Conservation (phyloP, 2,329 filamentous ascomycete species). For the Meredithiella fracta region DNA sequence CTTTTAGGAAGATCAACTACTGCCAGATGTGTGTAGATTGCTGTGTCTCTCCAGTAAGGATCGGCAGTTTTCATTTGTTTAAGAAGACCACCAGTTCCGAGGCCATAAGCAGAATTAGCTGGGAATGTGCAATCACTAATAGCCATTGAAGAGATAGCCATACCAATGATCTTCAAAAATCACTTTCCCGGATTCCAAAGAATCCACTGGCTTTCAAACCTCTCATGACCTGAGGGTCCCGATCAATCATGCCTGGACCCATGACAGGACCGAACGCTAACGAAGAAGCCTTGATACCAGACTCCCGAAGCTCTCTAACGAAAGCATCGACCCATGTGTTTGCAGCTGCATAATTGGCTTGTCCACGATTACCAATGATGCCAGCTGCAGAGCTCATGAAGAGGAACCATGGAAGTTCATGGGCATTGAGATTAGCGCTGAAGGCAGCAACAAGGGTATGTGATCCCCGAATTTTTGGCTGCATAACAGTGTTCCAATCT, state of each 20-base stretch:
- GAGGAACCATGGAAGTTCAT: constrained; percentile 16
- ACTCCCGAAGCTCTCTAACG: constrained; percentile 21
- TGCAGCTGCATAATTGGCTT: constrained; percentile 41
- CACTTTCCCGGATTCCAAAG: constrained; percentile 34
- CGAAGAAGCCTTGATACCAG: constrained; percentile 28
- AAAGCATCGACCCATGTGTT: constrained; percentile 35
- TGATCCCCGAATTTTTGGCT: constrained; percentile 25
- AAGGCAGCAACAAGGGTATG: constrained; percentile 25
- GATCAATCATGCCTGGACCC: constrained; percentile 37
- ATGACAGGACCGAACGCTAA: constrained; percentile 39
- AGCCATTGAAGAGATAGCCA: constrained; percentile 25
- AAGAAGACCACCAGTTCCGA: constrained; percentile 38
- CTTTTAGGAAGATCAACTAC: constrained; percentile 25
- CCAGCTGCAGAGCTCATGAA: constrained; percentile 23
- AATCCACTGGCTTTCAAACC: constrained; percentile 35
- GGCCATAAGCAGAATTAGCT: constrained; percentile 33
- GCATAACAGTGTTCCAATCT: constrained; percentile 21
- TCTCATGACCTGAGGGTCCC: constrained; percentile 30
- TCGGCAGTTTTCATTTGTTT: constrained; percentile 35
- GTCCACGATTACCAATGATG: constrained; percentile 37
- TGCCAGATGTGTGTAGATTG: constrained; percentile 33
- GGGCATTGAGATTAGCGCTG: constrained; percentile 18
- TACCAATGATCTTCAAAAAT: constrained; percentile 31
- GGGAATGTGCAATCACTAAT: constrained; percentile 20
- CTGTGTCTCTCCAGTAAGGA: constrained; percentile 36